Conservation (phyloP, 495 filamentous ascomycete species). For the Penicillium diatomitis region DNA sequence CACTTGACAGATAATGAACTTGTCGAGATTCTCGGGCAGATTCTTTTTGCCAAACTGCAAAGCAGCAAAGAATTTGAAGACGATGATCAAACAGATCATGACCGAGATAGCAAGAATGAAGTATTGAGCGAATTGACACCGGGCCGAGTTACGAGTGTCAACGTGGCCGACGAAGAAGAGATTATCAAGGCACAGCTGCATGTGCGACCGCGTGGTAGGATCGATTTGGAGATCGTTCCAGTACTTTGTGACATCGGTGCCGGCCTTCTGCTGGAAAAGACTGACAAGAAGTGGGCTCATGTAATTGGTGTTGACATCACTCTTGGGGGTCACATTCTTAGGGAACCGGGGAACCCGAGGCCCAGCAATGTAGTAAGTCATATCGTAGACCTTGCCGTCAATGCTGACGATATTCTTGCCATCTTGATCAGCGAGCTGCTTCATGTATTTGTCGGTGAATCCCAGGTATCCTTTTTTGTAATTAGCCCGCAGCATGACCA, state of each 20-base stretch:
- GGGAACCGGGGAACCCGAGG: constrained; percentile 55
- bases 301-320: constrained; percentile 61
- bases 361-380: constrained; percentile 75
- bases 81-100: constrained; percentile 69
- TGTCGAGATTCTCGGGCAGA: constrained; percentile 89
- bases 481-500: constrained; percentile 60
- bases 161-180: constrained; percentile 91
- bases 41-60: constrained; percentile 90
- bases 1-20: constrained; percentile 96
- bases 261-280: constrained; percentile 68
- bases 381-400: constrained; percentile 75
- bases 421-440: constrained; percentile 52
- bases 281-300: constrained; percentile 68
- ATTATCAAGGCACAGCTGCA: constrained; percentile 85
- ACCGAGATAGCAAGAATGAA: constrained; percentile 85
- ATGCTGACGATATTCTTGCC: constrained; percentile 66
- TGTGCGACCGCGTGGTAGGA: constrained; percentile 44
- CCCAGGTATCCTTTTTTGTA: constrained; percentile 88
- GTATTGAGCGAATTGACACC: constrained; percentile 84
- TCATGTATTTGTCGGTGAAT: constrained; percentile 71
- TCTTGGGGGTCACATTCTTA: constrained; percentile 33
- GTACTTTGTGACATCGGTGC: constrained; percentile 72
- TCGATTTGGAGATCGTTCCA: constrained; percentile 63
- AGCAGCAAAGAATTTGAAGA: constrained; percentile 94
- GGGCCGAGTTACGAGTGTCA: constrained; percentile 80